Evolutionary conservation across 306 rosid species (phyloP), one percentile per base, ranked within the genome.

Genomic region (Cicer cuneatum): DNA sequence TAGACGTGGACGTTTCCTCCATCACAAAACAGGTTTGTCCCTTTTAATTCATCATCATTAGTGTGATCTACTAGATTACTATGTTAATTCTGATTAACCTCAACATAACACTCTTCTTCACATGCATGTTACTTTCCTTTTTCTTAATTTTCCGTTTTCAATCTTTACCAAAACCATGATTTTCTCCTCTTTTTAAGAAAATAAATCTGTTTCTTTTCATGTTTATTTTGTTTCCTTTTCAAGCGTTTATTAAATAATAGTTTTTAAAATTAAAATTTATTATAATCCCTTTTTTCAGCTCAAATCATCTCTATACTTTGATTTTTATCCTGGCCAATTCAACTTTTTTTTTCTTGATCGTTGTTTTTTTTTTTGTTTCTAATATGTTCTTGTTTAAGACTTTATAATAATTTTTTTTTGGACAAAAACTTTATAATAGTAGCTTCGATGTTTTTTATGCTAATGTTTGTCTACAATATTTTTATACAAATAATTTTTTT

Each of bases 21-120:
- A 37, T 67, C 92, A 61, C 67, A 33, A 80, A 70, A 24, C 67
- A 65, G 96, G 88, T 88, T 71, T 29, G 19, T 39, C 35, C 24
- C 70, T 54, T 52, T 3, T 66, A 4, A 24, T 24, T 24, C 56
- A 7, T 4, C 24, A 49, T 75, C 66, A 75, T 43, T 42, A 56
- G 19, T 67, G 2, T 71, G 71, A 81, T 81, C 81, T 67, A 51
- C 77, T 67, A 45, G 58, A 80, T 71, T 77, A 42, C 49, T 63
- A 40, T 35, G 10, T 63, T 63, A 5, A 62, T 12, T 7, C 7
- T 61, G 1, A 8, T 59, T 53, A 1, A 40, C 43, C 7, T 5
- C 0, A 40, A 6, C 43, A 5, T 59, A 8, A 18, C n/a, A 8
- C 18, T 59, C 10, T 33, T 59, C 65, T 53, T 53, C 60, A 59